These are phyloP conservation scores for Pholiota molesta DNA, from an alignment of 768 basidiomycete species.

Conservation along the genomic window DNA sequence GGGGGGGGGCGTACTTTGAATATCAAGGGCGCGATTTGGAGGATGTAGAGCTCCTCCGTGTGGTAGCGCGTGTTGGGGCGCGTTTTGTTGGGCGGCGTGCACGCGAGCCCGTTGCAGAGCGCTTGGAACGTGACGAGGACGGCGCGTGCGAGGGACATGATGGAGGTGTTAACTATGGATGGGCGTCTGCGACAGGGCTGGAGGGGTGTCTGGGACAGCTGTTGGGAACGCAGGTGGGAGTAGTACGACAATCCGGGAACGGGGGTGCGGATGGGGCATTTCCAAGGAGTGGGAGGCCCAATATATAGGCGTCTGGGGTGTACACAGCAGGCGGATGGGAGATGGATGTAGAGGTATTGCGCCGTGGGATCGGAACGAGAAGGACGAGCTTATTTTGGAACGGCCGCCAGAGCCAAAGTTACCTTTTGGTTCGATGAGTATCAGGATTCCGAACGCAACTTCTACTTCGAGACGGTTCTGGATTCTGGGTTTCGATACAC, in stretches of 20 bases:
- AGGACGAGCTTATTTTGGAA: conserved; percentile 9
- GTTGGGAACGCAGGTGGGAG: conserved; percentile 5
- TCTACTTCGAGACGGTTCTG: conserved; percentile 5
- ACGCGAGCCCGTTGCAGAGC: conserved; percentile 51
- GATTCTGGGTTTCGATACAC: too few relatives aligned
- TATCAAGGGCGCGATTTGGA: conserved; percentile 58
- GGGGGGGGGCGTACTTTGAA: conserved; percentile 44
- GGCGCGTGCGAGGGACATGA: conserved; percentile 53
- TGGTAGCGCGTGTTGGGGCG: conserved; percentile 53
- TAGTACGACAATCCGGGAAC: not conserved
- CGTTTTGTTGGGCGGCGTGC: conserved; percentile 60
- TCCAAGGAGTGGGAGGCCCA: conserved; percentile 15
- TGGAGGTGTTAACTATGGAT: not conserved
- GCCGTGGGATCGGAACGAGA: conserved; percentile 13
- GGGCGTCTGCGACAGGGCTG: not conserved
- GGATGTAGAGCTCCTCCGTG: conserved; percentile 50
- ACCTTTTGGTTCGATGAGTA: not conserved
- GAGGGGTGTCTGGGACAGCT: not conserved
- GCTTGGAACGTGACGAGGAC: conserved; percentile 53
- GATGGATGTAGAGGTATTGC: not conserved
- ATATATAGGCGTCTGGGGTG: not conserved
- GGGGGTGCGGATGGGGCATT: conserved; percentile 9
- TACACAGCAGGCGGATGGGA: not conserved
- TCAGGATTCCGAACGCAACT: not conserved
- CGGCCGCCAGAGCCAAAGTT: not conserved